Evolutionary conservation across 2,329 filamentous ascomycete species (phyloP).

Genomic region (Exserohilum turcica): DNA sequence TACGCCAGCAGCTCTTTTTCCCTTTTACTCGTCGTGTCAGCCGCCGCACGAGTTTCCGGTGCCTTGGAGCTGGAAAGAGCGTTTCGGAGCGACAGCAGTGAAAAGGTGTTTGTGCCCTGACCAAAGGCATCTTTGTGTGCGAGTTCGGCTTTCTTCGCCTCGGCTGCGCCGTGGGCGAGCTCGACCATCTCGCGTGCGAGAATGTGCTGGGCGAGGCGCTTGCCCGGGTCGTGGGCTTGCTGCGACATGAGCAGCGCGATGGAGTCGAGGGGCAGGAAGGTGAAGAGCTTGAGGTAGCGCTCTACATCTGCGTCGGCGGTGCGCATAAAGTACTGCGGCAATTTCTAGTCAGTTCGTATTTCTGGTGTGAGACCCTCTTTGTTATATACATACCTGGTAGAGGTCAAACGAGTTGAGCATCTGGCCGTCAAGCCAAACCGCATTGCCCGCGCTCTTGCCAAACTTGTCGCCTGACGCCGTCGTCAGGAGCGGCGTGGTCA

Average conservation of each 20-base stretch:
- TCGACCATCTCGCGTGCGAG: conserved; percentile 82
- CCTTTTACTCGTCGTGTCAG: conserved; percentile 10
- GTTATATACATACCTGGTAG: conserved; percentile 64
- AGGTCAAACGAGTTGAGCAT: conserved; percentile 84
- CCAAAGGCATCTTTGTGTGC: conserved; percentile 59
- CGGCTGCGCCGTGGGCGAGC: conserved; percentile 73
- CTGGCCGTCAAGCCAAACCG: conserved; percentile 85
- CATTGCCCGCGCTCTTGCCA: conserved; percentile 92
- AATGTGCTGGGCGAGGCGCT: conserved; percentile 78
- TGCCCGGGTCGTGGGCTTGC: conserved; percentile 70
- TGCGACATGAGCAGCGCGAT: conserved; percentile 71
- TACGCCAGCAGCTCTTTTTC: conserved; percentile 27
- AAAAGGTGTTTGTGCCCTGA: conserved; percentile 38
- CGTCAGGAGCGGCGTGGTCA: conserved; percentile 89
- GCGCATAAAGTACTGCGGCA: conserved; percentile 76
- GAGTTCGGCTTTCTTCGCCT: conserved; percentile 66
- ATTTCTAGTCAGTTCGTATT: neutral
- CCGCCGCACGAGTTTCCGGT: neutral
- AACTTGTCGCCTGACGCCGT: conserved; percentile 87
- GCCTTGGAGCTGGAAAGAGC: conserved; percentile 15
- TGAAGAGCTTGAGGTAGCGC: conserved; percentile 83
- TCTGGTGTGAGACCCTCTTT: neutral
- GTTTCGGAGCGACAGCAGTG: conserved; percentile 32
- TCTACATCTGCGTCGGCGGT: conserved; percentile 82
- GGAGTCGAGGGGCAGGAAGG: conserved; percentile 75